Conservation (phyloP, 108 stramenopile genomes). For the Cyclostephanos invisitatus region DNA sequence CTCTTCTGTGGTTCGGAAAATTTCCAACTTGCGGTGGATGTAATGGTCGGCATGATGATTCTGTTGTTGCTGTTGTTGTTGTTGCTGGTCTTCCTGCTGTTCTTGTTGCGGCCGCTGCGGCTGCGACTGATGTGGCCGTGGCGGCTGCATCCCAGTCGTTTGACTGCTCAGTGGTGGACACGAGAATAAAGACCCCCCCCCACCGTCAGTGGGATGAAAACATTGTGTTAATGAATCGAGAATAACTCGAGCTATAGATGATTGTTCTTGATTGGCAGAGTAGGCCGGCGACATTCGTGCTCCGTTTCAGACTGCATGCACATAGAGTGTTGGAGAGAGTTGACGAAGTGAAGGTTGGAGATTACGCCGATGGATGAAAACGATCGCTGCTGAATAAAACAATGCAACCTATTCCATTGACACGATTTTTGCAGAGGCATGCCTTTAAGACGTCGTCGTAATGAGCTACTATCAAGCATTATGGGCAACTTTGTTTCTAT, state of each 20-base stretch:
- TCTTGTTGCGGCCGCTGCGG: neutral
- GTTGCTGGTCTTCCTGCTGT: neutral
- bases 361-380: neutral
- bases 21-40: slow-evolving; percentile 18
- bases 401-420: neutral
- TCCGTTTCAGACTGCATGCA: neutral
- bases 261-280: slow-evolving; percentile 5
- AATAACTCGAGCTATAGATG: neutral
- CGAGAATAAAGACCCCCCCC: neutral
- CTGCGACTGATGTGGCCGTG: neutral
- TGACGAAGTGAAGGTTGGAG: neutral
- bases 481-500: no score
- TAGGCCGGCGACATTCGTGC: slow-evolving; percentile 4
- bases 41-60: slow-evolving; percentile 11
- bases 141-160: neutral
- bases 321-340: neutral
- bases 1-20: slow-evolving; percentile 15
- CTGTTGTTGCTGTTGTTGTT: neutral
- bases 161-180: neutral
- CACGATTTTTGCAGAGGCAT: neutral
- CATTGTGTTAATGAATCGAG: slow-evolving; percentile 12
- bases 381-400: neutral
- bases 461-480: no score
- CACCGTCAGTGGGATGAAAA: slow-evolving; percentile 4
- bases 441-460: no score